A percentile compares a stretch with the other conserved stretches of the same genome.
Conservation (phyloP, 2,329 filamentous ascomycete species). For the Xylaria sp. region DNA sequence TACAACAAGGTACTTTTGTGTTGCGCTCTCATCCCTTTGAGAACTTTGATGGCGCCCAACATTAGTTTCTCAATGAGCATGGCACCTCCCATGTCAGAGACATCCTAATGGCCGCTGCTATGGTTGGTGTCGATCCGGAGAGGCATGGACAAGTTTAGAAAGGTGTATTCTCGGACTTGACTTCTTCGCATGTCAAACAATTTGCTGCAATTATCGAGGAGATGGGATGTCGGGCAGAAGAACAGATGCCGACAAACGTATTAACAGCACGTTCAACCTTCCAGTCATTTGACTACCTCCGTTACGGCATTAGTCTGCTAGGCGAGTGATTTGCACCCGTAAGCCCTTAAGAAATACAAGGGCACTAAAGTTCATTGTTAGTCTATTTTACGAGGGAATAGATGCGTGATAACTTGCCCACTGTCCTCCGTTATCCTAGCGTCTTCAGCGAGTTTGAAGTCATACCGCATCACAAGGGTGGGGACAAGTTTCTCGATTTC, state of each 20-base stretch:
- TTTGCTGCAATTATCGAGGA: conserved; percentile 16
- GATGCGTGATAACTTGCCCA: conserved; percentile 18
- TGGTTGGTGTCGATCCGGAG: background rate
- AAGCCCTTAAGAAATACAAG: conserved; percentile 26
- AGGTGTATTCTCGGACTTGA: conserved; percentile 20
- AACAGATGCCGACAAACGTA: conserved; percentile 10
- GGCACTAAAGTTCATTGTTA: conserved; percentile 9
- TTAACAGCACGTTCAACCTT: too few species aligned
- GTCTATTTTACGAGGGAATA: background rate
- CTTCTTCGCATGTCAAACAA: conserved; percentile 8
- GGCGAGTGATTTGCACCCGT: conserved; percentile 18
- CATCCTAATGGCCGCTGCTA: conserved; percentile 17
- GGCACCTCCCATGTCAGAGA: conserved; percentile 29
- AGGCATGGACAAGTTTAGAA: background rate
- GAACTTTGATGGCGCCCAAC: too few species aligned
- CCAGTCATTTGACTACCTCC: too few species aligned
- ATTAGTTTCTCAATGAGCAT: too few species aligned
- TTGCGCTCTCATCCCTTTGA: too few species aligned
- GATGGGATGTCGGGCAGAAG: background rate
- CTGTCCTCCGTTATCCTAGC: conserved; percentile 20
- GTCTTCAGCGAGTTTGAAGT: conserved; percentile 28
- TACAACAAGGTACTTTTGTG: too few species aligned
- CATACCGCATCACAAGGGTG: conserved; percentile 33
- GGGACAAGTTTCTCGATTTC: conserved; percentile 32
- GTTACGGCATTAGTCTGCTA: background rate